phyloP scores from a whole-genome alignment of 2,329 filamentous ascomycete species.

The Cordyceps militaris region DNA sequence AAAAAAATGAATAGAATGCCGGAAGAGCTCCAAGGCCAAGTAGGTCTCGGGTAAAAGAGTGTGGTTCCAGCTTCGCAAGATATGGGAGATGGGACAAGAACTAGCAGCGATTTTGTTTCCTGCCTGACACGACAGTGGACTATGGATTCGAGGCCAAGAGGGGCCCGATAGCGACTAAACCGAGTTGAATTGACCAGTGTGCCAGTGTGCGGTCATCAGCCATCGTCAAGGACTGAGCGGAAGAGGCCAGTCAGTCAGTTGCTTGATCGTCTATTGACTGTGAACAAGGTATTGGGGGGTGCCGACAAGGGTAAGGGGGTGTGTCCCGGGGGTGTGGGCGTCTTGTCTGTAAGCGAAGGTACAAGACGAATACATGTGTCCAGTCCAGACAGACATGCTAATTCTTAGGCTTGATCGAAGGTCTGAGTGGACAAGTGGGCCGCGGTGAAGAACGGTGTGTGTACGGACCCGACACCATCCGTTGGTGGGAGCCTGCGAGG shows the following conservation, averaged over 20 bases:
- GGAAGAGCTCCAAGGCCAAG: background rate
- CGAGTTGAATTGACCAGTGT: background rate
- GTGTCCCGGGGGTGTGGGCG: background rate
- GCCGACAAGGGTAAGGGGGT: background rate
- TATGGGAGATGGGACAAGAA: background rate
- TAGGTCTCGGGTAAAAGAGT: background rate
- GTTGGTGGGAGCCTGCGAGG: background rate
- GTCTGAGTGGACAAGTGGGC: conserved; percentile 3
- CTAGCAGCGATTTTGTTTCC: background rate
- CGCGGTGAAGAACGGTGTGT: background rate
- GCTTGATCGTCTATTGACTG: background rate
- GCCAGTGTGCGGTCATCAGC: background rate
- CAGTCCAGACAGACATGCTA: background rate
- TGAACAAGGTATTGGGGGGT: background rate
- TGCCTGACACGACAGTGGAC: background rate
- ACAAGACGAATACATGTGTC: conserved; percentile 1
- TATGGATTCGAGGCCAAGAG: background rate
- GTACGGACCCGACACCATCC: too few relatives aligned
- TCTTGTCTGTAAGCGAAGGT: conserved; percentile 1
- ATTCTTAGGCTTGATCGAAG: conserved; percentile 5
- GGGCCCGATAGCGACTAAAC: background rate
- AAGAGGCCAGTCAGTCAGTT: background rate
- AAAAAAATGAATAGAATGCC: background rate
- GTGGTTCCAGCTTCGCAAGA: background rate
- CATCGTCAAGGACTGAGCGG: conserved; percentile 6